These are phyloP conservation scores for Protea cynaroides DNA, from an alignment of 164 flowering plant genomes.

Conservation along the genomic window DNA sequence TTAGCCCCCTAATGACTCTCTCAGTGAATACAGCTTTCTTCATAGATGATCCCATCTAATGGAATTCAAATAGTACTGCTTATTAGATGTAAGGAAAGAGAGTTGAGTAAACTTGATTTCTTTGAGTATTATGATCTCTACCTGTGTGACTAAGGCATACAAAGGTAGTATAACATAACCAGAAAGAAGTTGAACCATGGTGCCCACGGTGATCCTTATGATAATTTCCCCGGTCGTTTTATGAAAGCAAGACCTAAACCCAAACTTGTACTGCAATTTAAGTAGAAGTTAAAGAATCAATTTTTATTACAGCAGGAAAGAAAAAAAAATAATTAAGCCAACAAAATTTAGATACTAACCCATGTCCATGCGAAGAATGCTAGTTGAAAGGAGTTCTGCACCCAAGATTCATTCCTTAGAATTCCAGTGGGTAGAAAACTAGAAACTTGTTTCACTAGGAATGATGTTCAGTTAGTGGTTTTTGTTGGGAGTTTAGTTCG, in stretches of 20 bases:
- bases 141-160: slow-evolving; percentile 75
- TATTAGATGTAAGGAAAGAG: background rate
- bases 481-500: too few relatives aligned
- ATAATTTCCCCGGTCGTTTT: slow-evolving; percentile 34
- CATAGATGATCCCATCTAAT: slow-evolving; percentile 16
- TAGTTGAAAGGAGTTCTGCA: slow-evolving; percentile 74
- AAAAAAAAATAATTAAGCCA: background rate
- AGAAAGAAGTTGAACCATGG: slow-evolving; percentile 46
- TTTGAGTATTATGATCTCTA: slow-evolving; percentile 10
- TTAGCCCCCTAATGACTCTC: slow-evolving; percentile 5
- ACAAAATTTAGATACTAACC: slow-evolving; percentile 27
- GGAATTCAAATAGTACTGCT: background rate
- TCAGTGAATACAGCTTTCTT: slow-evolving; percentile 8
- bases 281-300: background rate
- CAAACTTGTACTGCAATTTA: slow-evolving; percentile 46
- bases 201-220: slow-evolving; percentile 39
- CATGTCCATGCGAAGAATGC: slow-evolving; percentile 72
- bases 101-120: background rate
- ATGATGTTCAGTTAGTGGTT: background rate
- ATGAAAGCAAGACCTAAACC: slow-evolving; percentile 64
- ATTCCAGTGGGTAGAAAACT: background rate
- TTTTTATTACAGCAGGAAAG: too few relatives aligned
- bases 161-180: slow-evolving; percentile 69
- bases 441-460: background rate
- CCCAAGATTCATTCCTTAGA: slow-evolving; percentile 39